Evolutionary conservation across 1,284 basidiomycete genomes (phyloP), one percentile per base, ranked within the genome.

Genomic region (Rhodofomes roseus): DNA sequence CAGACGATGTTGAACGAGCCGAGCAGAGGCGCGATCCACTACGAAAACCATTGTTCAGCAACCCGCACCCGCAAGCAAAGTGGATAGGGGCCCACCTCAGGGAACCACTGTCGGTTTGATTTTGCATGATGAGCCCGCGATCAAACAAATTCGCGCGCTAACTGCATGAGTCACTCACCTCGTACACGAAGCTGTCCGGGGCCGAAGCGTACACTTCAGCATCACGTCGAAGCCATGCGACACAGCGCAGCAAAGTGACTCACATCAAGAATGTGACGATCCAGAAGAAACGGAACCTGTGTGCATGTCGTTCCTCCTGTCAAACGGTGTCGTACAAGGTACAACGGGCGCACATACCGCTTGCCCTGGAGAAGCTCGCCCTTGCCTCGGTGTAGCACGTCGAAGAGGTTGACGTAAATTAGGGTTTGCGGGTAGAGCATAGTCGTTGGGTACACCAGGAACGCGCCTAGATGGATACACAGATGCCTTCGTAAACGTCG

Each of bases 331-430:
- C 46, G 25, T 18, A 48, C 46, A 29, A 29, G 25, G 23, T 27
- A 25, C 46, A 29, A 12, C 18, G 27, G 16, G n/a, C 14, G 6
- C 9, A 36, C 50, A 20, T 36, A 71, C 9, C 82, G 79, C 65
- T 83, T 85, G 67, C 78, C 79, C 66, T 82, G 79, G 12, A 79
- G 62, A 56, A 76, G 57, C 55, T 67, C 60, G 25, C 63, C 73
- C 68, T 81, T 77, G 51, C 79, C 81, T 58, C 80, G 76, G 69
- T 85, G 81, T 29, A 85, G 72, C 5, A 81, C 77, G 61, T 85
- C 80, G 70, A 85, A 81, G 4, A 84, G 74, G 67, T 82, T 79
- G 12, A 81, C 79, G 46, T 76, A 77, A 1, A 79, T 79, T 56
- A 82, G 62, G 23, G 66, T 56, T 61, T 64, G 63, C 31, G 66